Base-by-base conservation (phyloP, 768 basidiomycete genomes). In the Tricholoma matsutake region DNA sequence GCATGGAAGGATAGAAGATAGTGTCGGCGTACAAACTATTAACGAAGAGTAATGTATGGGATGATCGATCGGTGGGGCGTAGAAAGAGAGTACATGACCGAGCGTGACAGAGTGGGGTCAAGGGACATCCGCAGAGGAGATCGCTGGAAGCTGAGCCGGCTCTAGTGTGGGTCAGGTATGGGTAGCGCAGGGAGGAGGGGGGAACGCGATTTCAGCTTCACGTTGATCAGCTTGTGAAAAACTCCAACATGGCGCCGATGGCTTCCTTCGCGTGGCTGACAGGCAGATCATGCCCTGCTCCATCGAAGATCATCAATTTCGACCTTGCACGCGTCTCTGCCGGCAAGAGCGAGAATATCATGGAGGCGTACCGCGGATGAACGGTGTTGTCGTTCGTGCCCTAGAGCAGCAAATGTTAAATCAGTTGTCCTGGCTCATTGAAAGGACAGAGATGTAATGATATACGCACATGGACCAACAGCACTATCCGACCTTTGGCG, bases 351-450 rank as follows among this genome's bases (percentile, higher is more conserved):
- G 70, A 63, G 39, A 78, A 70, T 35, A 87, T 84, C 25, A 76
- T 72, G 16, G 74, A 58, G 1, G 86, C 78, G 60, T 87, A 86
- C 63, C 80, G 80, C 32, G 81, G 79, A 6, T 80, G 78, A 4
- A 88, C 86, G 0, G 84, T 84, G 7, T 67, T 72, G 66, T 88
- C 86, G 22, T 77, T 73, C 11, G 86, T 87, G n/a, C 86, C 86
- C 83, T 86, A 61, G 22, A 25, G 22, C 22, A 25, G 2, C 22
- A 45, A 37, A 45, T 47, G 32, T 34, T 55, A 31, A 47, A 18
- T 32, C 54, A 63, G 39, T 16, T n/a, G 39, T 14, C 6, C 39
- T n/a, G 11, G 14, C 75, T 32, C 9, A 22, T 58, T 41, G 18
- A 37, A 13, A 5, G 29, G 41, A 54, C 28, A 10, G 25, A 58